phyloP scores from a whole-genome alignment of 306 rosid genomes.

The Carpinus fangiana region DNA sequence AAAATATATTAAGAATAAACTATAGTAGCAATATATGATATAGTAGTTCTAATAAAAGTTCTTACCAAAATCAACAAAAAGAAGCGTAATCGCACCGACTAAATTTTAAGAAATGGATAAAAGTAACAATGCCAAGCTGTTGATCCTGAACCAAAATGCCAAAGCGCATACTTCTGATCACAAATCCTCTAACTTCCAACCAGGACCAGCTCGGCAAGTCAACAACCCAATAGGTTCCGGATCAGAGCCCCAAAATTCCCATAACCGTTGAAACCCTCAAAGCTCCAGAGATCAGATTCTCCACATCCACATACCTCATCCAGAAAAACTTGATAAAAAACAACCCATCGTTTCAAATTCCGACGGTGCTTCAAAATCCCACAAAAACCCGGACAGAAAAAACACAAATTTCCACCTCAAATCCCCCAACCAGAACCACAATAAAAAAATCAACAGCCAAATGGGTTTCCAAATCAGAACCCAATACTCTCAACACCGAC shows the following conservation, averaged over 20 bases:
- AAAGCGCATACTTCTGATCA: slow-evolving; percentile 8
- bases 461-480: neutral
- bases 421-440: neutral
- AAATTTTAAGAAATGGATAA: neutral
- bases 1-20: neutral
- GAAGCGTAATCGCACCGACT: slow-evolving; percentile 9
- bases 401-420: neutral
- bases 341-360: neutral
- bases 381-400: neutral
- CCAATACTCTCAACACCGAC: neutral
- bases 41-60: neutral
- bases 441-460: neutral
- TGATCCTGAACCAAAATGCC: neutral
- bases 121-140: slow-evolving; percentile 15
- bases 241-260: slow-evolving; percentile 11
- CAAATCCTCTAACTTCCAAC: slow-evolving; percentile 18
- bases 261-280: slow-evolving; percentile 4
- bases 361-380: neutral
- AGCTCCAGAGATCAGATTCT: slow-evolving; percentile 22
- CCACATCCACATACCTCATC: neutral
- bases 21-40: neutral
- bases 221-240: slow-evolving; percentile 17
- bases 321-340: neutral
- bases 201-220: slow-evolving; percentile 17
- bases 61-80: slow-evolving; percentile 10